Evolutionary conservation across 2,329 filamentous ascomycete genomes (phyloP), one percentile per base, ranked within the genome.

Genomic region (Colletotrichum tofieldiae): DNA sequence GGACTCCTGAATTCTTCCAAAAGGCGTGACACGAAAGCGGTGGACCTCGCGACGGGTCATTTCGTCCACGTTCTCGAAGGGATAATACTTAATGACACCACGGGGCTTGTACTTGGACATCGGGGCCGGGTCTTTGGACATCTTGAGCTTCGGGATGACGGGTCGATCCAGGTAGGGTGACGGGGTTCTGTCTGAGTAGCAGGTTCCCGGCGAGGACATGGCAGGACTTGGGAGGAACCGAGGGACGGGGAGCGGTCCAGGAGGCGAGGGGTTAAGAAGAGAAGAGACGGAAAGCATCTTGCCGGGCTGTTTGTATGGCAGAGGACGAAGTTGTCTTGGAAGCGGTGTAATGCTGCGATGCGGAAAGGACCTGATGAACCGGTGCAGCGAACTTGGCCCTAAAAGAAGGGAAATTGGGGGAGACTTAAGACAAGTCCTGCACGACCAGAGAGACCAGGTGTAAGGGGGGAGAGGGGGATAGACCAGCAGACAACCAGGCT

Each of bases 81-180:
- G 94, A 23, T 88, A 88, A 78, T 92, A 98, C 78, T 92, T 92
- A 75, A 97, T 86, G 37, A 88, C 84, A 3, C 93, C 94, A 74
- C 91, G 90, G 41, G 90, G 85, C 71, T 87, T 87, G 58, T 89
- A 89, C 76, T 89, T 90, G 37, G 86, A 85, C 79, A 93, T 91
- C 9, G 92, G 82, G 0, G 90, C 87, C 37, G 86, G 87, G 76
- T 93, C 90, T 79, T 93, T 94, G 70, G 87, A 83, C 77, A 92
- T 85, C 82, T 92, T 94, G 74, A 87, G 86, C 77, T 86, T 88
- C 74, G 79, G 74, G 72, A 81, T 76, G 67, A 76, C 73, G 69
- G 77, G 75, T 73, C 77, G 77, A 56, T 78, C 77, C 37, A 76
- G 72, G 58, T 59, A 65, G 9, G 61, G 45, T 65, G 80, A 75